These are phyloP conservation scores for Fusarium algeriense DNA, from an alignment of 2,329 filamentous ascomycete genomes.

Conservation along the genomic window DNA sequence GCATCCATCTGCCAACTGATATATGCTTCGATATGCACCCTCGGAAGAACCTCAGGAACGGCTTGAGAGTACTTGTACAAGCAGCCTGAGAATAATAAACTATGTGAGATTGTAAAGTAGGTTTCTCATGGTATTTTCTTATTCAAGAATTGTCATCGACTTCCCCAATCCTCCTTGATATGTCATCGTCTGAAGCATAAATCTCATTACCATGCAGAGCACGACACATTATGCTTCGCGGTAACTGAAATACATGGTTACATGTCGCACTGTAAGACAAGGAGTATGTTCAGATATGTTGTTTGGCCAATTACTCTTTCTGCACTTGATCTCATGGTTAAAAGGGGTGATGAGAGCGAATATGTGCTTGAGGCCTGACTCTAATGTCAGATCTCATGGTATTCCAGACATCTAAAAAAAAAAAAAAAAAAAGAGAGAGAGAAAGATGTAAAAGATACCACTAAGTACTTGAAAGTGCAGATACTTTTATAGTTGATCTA, in stretches of 20 bases:
- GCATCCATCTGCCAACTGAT: no score
- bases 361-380: background rate
- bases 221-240: no score
- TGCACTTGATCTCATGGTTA: background rate
- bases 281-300: no score
- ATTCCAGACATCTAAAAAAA: no score
- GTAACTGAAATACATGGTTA: no score
- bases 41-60: background rate
- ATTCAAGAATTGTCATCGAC: background rate
- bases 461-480: background rate
- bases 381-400: background rate
- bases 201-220: no score
- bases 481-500: background rate
- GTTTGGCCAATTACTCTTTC: background rate
- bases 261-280: no score
- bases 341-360: background rate
- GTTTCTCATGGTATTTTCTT: background rate
- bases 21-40: background rate
- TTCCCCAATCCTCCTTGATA: background rate
- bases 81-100: no score
- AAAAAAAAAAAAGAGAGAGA: no score
- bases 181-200: background rate
- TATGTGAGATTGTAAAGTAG: rapidly evolving
- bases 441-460: no score
- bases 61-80: no score